Base-by-base conservation (phyloP, 106 monocot species). In the Ottelia alismoides region DNA sequence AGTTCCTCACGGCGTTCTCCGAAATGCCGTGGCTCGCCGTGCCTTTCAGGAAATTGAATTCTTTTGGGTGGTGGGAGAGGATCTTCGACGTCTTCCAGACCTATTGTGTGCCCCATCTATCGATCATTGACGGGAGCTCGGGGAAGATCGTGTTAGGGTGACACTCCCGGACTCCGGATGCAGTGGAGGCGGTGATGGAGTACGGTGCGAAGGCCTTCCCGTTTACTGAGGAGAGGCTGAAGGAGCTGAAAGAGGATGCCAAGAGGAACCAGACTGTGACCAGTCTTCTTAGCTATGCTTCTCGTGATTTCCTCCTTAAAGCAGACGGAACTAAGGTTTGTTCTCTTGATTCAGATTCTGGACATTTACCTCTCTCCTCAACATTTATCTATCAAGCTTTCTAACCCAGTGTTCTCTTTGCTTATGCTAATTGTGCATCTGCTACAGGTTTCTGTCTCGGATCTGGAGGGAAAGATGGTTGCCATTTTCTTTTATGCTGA, bases 1-100 rank as follows among this genome's bases (percentile, higher is more conserved):
- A n/a, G n/a, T n/a, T n/a, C n/a, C n/a, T n/a, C n/a, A n/a, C n/a
- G 0, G 84, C 81, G 67, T 92, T 92, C 54, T 43, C 72, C 11
- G 54, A 64, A 48, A 85, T 92, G 91, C 91, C 91, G 49, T 92
- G 90, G 90, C 75, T 91, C 28, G 81, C 91, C 16, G 65, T 92
- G 23, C 91, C 84, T 21, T 92, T 81, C 72, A 72, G 73, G 0
- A 85, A 85, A 54, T 44, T 58, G 14, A n/a, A n/a, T n/a, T n/a
- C n/a, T n/a, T n/a, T n/a, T n/a, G 45, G 71, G 6, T 51, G 67
- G 3, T 55, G 78, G 29, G 43, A 65, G 11, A 47, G 31, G 17
- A 64, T 92, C 12, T 51, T 66, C 40, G 30, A 56, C 2, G 49
- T 57, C 3, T 85, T 81, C 65, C 27, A 65, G 31, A 71, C 85